phyloP scores from a whole-genome alignment of 345 rosid species.

The Acer campestre region DNA sequence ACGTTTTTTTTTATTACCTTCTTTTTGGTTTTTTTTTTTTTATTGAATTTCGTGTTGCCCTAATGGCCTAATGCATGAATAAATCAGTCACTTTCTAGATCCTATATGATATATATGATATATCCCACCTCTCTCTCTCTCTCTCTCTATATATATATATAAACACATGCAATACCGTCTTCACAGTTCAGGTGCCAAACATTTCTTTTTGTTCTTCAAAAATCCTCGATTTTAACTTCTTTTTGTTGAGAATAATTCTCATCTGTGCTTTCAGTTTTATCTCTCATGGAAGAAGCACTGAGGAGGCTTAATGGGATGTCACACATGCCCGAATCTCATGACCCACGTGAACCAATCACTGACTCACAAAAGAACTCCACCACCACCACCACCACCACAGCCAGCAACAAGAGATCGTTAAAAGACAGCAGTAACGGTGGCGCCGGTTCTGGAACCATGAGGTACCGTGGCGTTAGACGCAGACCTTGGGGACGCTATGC shows the following conservation, averaged over 20 bases:
- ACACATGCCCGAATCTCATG: slow-evolving; percentile 16
- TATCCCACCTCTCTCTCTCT: not conserved
- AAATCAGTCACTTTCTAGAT: slow-evolving; percentile 16
- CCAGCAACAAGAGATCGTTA: slow-evolving; percentile 40
- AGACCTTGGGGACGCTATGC: slow-evolving; percentile 99
- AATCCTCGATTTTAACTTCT: not conserved
- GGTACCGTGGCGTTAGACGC: slow-evolving; percentile 95
- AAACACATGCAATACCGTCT: slow-evolving; percentile 12
- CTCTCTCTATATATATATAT: slow-evolving; percentile 2
- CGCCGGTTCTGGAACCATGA: slow-evolving; percentile 32
- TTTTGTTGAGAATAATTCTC: too few relatives aligned
- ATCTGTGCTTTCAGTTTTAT: not conserved
- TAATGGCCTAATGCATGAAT: slow-evolving; percentile 15
- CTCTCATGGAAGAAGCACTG: slow-evolving; percentile 67
- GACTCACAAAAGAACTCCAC: slow-evolving; percentile 26
- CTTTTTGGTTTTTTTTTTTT: not conserved
- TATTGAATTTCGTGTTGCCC: not conserved
- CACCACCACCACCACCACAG: slow-evolving; percentile 11
- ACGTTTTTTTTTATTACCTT: not conserved
- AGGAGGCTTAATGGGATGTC: slow-evolving; percentile 44
- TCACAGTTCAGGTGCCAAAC: slow-evolving; percentile 16
- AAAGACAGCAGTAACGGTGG: slow-evolving; percentile 31
- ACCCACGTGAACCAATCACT: slow-evolving; percentile 14
- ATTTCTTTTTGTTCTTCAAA: not conserved
- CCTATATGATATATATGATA: not conserved